Conservation (phyloP, 257 asterid genomes). For the Hygrophila difformis region DNA sequence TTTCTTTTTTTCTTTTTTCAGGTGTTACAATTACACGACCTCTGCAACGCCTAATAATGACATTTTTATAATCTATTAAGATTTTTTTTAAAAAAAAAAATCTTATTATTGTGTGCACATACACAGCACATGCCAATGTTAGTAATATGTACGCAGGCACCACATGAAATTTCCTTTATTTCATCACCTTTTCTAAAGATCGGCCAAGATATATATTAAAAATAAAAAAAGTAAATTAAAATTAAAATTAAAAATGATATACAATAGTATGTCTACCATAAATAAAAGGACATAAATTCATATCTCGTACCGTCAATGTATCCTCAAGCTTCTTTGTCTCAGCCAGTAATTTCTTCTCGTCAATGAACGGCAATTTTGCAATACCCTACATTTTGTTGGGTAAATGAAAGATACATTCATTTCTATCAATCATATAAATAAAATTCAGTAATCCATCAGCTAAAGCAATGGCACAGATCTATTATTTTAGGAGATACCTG, state of each 20-base stretch:
- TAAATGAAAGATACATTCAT: conserved; percentile 22
- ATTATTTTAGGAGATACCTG: conserved; percentile 41
- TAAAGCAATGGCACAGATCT: conserved; percentile 11
- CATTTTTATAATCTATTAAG: no score
- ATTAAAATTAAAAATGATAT: no score
- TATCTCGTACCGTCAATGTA: conserved; percentile 70
- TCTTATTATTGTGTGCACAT: no score
- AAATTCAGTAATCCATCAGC: conserved; percentile 4
- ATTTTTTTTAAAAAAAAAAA: no score
- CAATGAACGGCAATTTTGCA: conserved; percentile 92
- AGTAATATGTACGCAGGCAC: no score
- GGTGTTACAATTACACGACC: no score
- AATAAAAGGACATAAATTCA: background rate
- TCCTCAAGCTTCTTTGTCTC: conserved; percentile 79
- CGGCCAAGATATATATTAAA: background rate
- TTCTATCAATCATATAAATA: conserved; percentile 9
- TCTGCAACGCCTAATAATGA: no score
- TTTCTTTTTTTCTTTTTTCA: no score
- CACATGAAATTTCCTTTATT: no score
- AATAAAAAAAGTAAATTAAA: background rate
- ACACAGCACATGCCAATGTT: no score
- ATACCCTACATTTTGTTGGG: conserved; percentile 48
- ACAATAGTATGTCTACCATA: no score
- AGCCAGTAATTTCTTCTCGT: conserved; percentile 79
- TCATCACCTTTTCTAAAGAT: background rate